Conservation (phyloP, 2,329 filamentous ascomycete genomes). For the Remersonia thermophila region DNA sequence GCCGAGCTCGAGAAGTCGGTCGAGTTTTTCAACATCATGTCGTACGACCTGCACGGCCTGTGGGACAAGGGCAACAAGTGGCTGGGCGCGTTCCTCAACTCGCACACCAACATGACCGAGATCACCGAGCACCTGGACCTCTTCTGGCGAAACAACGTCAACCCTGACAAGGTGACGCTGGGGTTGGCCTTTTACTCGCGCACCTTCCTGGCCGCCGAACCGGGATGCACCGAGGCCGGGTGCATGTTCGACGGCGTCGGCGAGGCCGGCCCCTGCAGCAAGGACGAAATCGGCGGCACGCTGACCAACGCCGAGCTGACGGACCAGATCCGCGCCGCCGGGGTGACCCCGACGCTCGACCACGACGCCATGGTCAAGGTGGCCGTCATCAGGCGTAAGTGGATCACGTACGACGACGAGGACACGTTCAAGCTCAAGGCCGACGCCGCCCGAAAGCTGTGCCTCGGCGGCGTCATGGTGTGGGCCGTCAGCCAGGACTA, state of each 20-base stretch:
- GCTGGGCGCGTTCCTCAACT: slow-evolving; percentile 22
- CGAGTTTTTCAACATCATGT: slow-evolving; percentile 34
- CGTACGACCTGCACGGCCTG: slow-evolving; percentile 31
- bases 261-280: slow-evolving; percentile 20
- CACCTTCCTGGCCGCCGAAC: slow-evolving; percentile 19
- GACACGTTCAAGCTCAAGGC: slow-evolving; percentile 22
- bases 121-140: slow-evolving; percentile 32
- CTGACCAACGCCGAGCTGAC: slow-evolving; percentile 24
- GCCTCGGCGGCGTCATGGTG: slow-evolving; percentile 19
- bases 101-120: slow-evolving; percentile 37
- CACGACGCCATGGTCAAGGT: slow-evolving; percentile 21
- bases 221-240: slow-evolving; percentile 17
- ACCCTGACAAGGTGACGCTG: slow-evolving; percentile 29
- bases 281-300: slow-evolving; percentile 18
- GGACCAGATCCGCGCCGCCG: slow-evolving; percentile 20
- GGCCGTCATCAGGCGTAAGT: slow-evolving; percentile 23
- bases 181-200: slow-evolving; percentile 36
- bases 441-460: slow-evolving; percentile 2
- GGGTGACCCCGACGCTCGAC: slow-evolving; percentile 17
- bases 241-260: slow-evolving; percentile 21
- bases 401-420: slow-evolving; percentile 27
- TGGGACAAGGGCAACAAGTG: slow-evolving; percentile 24
- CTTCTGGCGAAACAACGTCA: slow-evolving; percentile 34
- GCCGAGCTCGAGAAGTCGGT: slow-evolving; percentile 14
- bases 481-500: slow-evolving; percentile 22